A percentile compares a stretch with the other conserved stretches of the same genome.
phyloP scores from a whole-genome alignment of 2,329 filamentous ascomycete genomes.

The Fusarium mexicanum region DNA sequence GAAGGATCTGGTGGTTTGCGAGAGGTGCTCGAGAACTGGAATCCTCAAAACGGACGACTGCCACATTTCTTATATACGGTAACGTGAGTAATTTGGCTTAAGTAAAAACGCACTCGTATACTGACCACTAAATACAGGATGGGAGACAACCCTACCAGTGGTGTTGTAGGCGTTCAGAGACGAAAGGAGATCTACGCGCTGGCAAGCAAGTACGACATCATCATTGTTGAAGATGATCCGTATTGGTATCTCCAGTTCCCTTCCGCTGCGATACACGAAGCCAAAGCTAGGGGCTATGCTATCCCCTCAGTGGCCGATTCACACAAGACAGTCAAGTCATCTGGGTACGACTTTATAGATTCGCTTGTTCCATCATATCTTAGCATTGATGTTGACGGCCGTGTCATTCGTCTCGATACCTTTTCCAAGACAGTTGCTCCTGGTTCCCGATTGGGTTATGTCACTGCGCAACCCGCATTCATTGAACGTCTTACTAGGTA shows the following conservation, averaged over 20 bases:
- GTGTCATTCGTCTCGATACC: slow-evolving; percentile 89
- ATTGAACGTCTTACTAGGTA: slow-evolving; percentile 72
- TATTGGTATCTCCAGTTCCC: slow-evolving; percentile 96
- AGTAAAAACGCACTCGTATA: not conserved
- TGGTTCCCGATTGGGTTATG: slow-evolving; percentile 89
- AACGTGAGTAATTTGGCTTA: slow-evolving; percentile 66
- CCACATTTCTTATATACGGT: slow-evolving; percentile 92
- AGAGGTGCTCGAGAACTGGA: slow-evolving; percentile 86
- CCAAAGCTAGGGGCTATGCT: slow-evolving; percentile 56
- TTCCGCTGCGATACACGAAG: slow-evolving; percentile 66
- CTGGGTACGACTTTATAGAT: slow-evolving; percentile 82
- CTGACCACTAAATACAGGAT: slow-evolving; percentile 34
- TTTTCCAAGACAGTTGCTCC: slow-evolving; percentile 95
- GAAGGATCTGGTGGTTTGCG: slow-evolving; percentile 77
- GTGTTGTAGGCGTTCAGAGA: slow-evolving; percentile 76
- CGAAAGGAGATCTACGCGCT: slow-evolving; percentile 82
- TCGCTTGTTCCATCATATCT: slow-evolving; percentile 85
- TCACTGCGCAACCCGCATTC: slow-evolving; percentile 83
- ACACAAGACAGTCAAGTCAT: slow-evolving; percentile 49
- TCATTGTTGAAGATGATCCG: slow-evolving; percentile 94
- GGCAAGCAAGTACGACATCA: slow-evolving; percentile 84
- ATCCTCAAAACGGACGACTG: slow-evolving; percentile 74
- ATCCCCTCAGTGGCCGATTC: slow-evolving; percentile 46
- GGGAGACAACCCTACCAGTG: slow-evolving; percentile 88
- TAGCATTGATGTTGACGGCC: slow-evolving; percentile 82